A percentile compares a stretch with the other conserved stretches of the same genome.
Conservation (phyloP, 768 basidiomycete species). For the Suillus tomentosus region DNA sequence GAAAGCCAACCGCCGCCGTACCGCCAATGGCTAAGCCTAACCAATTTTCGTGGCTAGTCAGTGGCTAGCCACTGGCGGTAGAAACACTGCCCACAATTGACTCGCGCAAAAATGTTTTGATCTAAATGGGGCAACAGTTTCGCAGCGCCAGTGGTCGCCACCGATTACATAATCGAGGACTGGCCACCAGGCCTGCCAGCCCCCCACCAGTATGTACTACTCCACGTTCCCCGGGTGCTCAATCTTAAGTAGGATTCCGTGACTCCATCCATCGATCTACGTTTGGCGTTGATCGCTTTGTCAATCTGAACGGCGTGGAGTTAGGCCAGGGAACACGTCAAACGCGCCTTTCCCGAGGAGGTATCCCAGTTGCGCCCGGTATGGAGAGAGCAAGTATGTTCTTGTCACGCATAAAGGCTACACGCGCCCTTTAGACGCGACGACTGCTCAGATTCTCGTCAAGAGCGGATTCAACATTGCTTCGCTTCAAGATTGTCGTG, state of each 20-base stretch:
- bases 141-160: background rate
- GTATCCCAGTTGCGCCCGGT: conserved; percentile 33
- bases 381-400: conserved; percentile 39
- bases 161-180: background rate
- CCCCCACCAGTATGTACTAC: background rate
- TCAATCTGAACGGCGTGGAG: background rate
- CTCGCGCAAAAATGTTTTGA: too few species aligned
- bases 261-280: background rate
- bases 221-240: background rate
- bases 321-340: conserved; percentile 16
- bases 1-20: too few species aligned
- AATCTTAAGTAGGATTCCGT: background rate
- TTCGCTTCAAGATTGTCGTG: conserved; percentile 35
- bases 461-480: conserved; percentile 36
- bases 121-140: background rate
- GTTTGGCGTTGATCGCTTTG: background rate
- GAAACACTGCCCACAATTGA: too few species aligned
- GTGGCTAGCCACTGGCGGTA: too few species aligned
- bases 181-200: background rate
- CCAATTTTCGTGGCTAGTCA: too few species aligned
- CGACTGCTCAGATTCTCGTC: conserved; percentile 18
- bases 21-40: too few species aligned
- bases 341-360: conserved; percentile 36
- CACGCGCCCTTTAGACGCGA: conserved; percentile 19
- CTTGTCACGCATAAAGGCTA: conserved; percentile 29